Evolutionary conservation across 2,329 filamentous ascomycete genomes (phyloP).

Genomic region (Aspergillus sp.): DNA sequence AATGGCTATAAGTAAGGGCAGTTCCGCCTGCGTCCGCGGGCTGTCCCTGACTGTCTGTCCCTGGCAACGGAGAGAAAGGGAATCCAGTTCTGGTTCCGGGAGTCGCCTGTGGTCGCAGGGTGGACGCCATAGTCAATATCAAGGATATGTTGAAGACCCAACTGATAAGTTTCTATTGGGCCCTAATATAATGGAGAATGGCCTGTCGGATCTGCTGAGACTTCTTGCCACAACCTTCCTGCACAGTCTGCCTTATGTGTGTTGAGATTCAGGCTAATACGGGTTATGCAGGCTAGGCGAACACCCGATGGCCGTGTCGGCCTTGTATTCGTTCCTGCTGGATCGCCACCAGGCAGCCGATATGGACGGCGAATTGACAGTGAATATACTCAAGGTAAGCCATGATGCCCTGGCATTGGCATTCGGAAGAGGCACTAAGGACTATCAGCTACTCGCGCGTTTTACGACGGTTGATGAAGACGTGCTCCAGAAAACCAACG

Average conservation of each 20-base stretch:
- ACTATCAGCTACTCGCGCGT: slow-evolving; percentile 41
- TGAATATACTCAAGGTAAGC: slow-evolving; percentile 38
- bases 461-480: slow-evolving; percentile 51
- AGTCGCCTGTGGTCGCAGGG: neutral
- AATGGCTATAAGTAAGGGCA: slow-evolving; percentile 21
- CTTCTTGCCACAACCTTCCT: neutral
- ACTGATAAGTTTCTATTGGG: neutral
- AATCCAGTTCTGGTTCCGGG: neutral
- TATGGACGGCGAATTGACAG: slow-evolving; percentile 36
- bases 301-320: slow-evolving; percentile 38
- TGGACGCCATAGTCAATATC: slow-evolving; percentile 4
- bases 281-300: slow-evolving; percentile 37
- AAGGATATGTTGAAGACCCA: slow-evolving; percentile 1
- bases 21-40: slow-evolving; percentile 6
- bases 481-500: slow-evolving; percentile 50
- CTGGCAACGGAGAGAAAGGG: slow-evolving; percentile 3
- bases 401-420: neutral
- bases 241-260: neutral
- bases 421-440: slow-evolving; percentile 13
- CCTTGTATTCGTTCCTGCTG: slow-evolving; percentile 40
- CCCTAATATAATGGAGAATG: slow-evolving; percentile 1
- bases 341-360: slow-evolving; percentile 42
- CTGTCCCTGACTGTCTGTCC: slow-evolving; percentile 5
- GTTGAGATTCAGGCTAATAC: slow-evolving; percentile 15
- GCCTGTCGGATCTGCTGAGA: neutral